Conservation (phyloP, 176 grass and related monocot genomes). For the Oryza glumipatula region DNA sequence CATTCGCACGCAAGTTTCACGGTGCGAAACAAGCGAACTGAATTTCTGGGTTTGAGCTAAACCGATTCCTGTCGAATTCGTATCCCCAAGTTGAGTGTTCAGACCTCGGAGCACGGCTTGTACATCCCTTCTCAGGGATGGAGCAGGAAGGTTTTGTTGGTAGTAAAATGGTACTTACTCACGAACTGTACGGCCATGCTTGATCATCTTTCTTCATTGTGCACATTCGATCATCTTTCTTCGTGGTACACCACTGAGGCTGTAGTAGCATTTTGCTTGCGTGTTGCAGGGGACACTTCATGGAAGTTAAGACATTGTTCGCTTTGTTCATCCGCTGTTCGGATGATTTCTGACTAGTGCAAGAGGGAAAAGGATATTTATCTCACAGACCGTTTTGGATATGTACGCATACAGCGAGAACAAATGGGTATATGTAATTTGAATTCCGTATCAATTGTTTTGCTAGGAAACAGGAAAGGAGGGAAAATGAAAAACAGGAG, state of each 20-base stretch:
- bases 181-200: neutral
- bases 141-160: neutral
- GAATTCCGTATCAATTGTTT: no score
- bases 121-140: neutral
- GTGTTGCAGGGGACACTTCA: neutral
- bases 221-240: no score
- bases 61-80: neutral
- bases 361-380: no score
- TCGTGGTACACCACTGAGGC: neutral
- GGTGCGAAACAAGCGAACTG: constrained; percentile 12
- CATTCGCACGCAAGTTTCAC: constrained; percentile 67
- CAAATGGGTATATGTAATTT: no score
- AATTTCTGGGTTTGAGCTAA: neutral
- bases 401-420: no score
- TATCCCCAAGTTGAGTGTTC: constrained; percentile 2
- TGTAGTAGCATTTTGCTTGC: constrained; percentile 17
- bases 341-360: no score
- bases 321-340: no score
- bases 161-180: neutral
- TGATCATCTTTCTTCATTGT: neutral
- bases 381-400: no score
- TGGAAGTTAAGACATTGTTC: neutral
- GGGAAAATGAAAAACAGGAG: no score
- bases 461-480: no score
- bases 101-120: neutral